Evolutionary conservation across 352 stramenopile genomes (phyloP).

Genomic region (Bremia lactucae): DNA sequence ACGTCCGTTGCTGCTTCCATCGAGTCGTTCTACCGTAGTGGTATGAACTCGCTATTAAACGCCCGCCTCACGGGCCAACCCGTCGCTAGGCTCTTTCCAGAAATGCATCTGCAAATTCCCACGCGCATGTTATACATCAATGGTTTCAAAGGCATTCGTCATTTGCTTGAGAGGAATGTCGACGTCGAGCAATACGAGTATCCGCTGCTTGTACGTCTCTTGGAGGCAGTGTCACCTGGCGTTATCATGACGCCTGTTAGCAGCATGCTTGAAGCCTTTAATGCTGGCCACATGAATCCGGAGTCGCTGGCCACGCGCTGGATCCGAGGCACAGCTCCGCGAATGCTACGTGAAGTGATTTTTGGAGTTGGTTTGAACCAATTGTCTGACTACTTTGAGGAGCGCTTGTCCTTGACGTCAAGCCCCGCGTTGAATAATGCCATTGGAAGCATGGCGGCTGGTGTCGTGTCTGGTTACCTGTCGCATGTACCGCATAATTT

Average conservation of each 20-base stretch:
- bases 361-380: constrained; percentile 91
- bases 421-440: constrained; percentile 82
- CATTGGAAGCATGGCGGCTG: constrained; percentile 77
- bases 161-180: constrained; percentile 79
- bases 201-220: constrained; percentile 63
- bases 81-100: constrained; percentile 80
- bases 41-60: constrained; percentile 89
- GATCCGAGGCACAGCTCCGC: constrained; percentile 83
- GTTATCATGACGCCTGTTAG: constrained; percentile 91
- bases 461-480: constrained; percentile 88
- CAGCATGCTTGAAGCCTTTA: constrained; percentile 87
- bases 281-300: constrained; percentile 89
- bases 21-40: constrained; percentile 89
- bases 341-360: constrained; percentile 86
- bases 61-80: constrained; percentile 71
- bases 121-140: constrained; percentile 90
- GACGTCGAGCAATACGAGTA: constrained; percentile 77
- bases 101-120: constrained; percentile 91
- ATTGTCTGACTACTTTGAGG: constrained; percentile 90
- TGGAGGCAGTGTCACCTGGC: constrained; percentile 76
- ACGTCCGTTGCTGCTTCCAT: constrained; percentile 86
- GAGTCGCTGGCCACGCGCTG: constrained; percentile 81
- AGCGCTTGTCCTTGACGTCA: constrained; percentile 64
- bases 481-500: constrained; percentile 93
- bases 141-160: constrained; percentile 87